These are phyloP conservation scores for Phytophthora tentaculata DNA, from an alignment of 352 stramenopile genomes.

Conservation along the genomic window DNA sequence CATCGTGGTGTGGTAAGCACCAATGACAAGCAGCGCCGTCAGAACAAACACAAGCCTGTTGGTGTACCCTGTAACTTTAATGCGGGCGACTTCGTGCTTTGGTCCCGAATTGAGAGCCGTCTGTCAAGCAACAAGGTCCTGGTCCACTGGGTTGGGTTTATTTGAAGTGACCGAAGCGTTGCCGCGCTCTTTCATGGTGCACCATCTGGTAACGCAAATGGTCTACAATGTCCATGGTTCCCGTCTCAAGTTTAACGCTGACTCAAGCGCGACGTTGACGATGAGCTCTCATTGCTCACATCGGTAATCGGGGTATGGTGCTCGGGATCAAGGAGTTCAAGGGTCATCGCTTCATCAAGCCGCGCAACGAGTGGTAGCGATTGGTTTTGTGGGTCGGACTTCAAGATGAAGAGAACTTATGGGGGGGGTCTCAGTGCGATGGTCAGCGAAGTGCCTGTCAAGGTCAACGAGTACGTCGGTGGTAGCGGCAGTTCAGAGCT, in stretches of 20 bases:
- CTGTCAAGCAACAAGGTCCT: constrained; percentile 8
- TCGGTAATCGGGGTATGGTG: constrained; percentile 15
- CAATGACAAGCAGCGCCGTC: background rate
- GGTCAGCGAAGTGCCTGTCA: background rate
- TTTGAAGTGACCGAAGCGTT: constrained; percentile 1
- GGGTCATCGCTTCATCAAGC: constrained; percentile 1
- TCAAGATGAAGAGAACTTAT: constrained; percentile 16
- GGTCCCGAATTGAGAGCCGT: constrained; percentile 7
- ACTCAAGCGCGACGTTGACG: background rate
- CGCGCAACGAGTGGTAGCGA: background rate
- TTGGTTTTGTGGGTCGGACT: constrained; percentile 10
- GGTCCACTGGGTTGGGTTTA: constrained; percentile 1
- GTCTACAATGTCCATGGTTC: background rate
- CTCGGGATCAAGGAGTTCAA: constrained; percentile 7
- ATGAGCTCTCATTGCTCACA: constrained; percentile 6
- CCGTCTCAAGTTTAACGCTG: constrained; percentile 1
- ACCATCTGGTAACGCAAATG: constrained; percentile 1
- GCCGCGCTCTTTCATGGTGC: constrained; percentile 7
- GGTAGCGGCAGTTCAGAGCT: background rate
- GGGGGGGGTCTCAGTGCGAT: constrained; percentile 15
- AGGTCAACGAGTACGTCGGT: constrained; percentile 1
- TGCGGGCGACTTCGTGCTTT: constrained; percentile 9
- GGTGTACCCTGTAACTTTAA: constrained; percentile 3
- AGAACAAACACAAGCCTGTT: background rate
- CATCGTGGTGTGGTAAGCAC: constrained; percentile 6